phyloP scores from a whole-genome alignment of 495 filamentous ascomycete genomes.

The Annulohypoxylon bovei region DNA sequence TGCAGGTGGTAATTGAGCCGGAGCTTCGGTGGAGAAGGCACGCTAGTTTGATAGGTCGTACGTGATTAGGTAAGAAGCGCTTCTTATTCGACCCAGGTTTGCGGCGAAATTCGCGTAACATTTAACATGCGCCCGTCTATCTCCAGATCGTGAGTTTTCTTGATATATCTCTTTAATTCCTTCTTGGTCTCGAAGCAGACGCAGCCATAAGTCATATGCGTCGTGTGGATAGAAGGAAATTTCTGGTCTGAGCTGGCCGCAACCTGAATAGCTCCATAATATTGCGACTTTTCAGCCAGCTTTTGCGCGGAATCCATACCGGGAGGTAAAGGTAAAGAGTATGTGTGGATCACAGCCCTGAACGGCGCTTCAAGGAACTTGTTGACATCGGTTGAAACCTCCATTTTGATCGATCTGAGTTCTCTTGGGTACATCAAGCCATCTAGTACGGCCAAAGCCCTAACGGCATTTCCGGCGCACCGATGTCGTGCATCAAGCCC shows the following conservation, averaged over 20 bases:
- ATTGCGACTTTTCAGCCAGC: not conserved
- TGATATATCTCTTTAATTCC: not conserved
- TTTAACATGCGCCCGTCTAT: not conserved
- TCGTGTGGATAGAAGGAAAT: not conserved
- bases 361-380: not conserved
- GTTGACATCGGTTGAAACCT: not conserved
- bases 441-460: not conserved
- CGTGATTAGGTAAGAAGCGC: not conserved
- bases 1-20: not conserved
- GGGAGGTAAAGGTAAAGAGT: not conserved
- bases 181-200: not conserved
- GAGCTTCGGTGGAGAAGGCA: not conserved
- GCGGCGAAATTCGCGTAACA: not conserved
- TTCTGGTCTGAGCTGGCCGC: not conserved
- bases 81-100: no score
- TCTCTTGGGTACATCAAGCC: not conserved
- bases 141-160: not conserved
- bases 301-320: not conserved
- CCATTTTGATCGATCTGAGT: not conserved
- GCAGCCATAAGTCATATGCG: not conserved
- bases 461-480: conserved; percentile 1
- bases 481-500: not conserved
- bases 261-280: not conserved
- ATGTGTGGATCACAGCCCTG: not conserved
- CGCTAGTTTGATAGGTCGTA: not conserved